Percentiles rank a stretch among this genome's conserved stretches.
Conservation (phyloP, 768 basidiomycete species). For the Agaricus sinodeliciosus region DNA sequence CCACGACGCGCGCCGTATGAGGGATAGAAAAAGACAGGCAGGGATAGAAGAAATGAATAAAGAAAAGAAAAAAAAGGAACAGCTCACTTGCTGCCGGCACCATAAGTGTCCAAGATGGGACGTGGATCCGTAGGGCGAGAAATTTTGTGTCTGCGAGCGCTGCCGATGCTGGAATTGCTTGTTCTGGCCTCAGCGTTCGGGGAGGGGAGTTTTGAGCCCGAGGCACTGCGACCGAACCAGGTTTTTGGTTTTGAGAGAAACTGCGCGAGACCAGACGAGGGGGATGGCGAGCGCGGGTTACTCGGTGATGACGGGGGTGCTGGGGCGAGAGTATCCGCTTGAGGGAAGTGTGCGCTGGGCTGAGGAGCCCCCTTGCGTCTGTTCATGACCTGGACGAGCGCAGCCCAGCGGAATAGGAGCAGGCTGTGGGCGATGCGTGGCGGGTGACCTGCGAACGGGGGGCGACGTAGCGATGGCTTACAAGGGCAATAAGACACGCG, state of each 20-base stretch:
- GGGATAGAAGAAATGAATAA: too few relatives aligned
- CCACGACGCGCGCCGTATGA: constrained; percentile 38
- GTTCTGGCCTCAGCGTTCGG: constrained; percentile 38
- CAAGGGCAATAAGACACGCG: background rate
- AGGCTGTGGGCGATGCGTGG: too few relatives aligned
- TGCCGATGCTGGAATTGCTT: constrained; percentile 28
- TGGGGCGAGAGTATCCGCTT: constrained; percentile 17
- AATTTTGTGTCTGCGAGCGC: constrained; percentile 64
- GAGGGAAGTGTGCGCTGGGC: constrained; percentile 15
- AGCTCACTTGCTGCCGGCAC: constrained; percentile 14
- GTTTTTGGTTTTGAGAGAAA: constrained; percentile 62
- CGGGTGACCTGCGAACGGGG: too few relatives aligned
- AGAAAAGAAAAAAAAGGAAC: too few relatives aligned
- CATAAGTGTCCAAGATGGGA: constrained; percentile 60
- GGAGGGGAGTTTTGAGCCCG: constrained; percentile 40
- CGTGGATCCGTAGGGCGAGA: constrained; percentile 80
- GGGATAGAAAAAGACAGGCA: too few relatives aligned
- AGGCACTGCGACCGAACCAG: constrained; percentile 65
- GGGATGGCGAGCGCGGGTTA: constrained; percentile 53
- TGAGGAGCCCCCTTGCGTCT: constrained; percentile 31
- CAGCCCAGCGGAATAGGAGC: background rate
- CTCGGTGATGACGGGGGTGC: constrained; percentile 26
- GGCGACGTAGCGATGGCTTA: too few relatives aligned
- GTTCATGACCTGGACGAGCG: background rate
- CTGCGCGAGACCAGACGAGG: constrained; percentile 56